These are phyloP conservation scores for Phaeophleospora eucalypticola DNA, from an alignment of 2,329 filamentous ascomycete species.

Conservation along the genomic window DNA sequence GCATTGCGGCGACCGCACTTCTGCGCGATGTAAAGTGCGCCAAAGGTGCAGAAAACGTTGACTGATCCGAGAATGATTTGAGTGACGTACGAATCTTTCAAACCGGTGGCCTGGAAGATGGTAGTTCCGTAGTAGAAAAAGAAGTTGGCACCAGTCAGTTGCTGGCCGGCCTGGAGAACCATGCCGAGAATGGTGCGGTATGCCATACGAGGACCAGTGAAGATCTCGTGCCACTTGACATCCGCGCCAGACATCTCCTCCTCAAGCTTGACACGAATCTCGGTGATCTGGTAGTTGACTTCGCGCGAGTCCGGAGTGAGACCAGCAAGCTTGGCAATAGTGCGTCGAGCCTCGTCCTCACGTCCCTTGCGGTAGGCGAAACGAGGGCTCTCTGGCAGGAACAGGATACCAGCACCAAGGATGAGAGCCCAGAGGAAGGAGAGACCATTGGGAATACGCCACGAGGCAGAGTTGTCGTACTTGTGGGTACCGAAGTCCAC, in stretches of 20 bases:
- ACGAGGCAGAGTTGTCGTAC: conserved; percentile 20
- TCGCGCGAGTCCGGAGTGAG: conserved; percentile 23
- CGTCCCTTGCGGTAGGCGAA: conserved; percentile 30
- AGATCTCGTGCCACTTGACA: conserved; percentile 28
- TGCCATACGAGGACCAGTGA: conserved; percentile 28
- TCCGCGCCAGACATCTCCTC: conserved; percentile 26
- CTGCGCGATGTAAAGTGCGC: conserved; percentile 47
- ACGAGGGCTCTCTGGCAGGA: conserved; percentile 32
- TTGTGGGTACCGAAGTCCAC: conserved; percentile 30
- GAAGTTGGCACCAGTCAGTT: conserved; percentile 42
- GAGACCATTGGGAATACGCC: conserved; percentile 32
- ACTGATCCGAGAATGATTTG: conserved; percentile 47
- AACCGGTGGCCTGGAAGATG: conserved; percentile 37
- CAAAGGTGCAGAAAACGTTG: conserved; percentile 47
- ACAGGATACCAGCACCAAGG: conserved; percentile 32
- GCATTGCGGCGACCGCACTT: conserved; percentile 47
- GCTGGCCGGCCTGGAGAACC: conserved; percentile 30
- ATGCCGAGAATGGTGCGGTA: conserved; percentile 32
- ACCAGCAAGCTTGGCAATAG: conserved; percentile 29
- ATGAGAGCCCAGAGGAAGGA: conserved; percentile 32
- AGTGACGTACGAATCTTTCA: conserved; percentile 42
- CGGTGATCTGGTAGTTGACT: conserved; percentile 27
- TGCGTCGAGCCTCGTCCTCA: conserved; percentile 29
- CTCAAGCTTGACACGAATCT: conserved; percentile 32
- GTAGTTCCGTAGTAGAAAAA: conserved; percentile 37